Percentiles rank a stretch among this genome's conserved stretches.
phyloP scores from a whole-genome alignment of 2,329 filamentous ascomycete genomes.

The Alternaria dauci region DNA sequence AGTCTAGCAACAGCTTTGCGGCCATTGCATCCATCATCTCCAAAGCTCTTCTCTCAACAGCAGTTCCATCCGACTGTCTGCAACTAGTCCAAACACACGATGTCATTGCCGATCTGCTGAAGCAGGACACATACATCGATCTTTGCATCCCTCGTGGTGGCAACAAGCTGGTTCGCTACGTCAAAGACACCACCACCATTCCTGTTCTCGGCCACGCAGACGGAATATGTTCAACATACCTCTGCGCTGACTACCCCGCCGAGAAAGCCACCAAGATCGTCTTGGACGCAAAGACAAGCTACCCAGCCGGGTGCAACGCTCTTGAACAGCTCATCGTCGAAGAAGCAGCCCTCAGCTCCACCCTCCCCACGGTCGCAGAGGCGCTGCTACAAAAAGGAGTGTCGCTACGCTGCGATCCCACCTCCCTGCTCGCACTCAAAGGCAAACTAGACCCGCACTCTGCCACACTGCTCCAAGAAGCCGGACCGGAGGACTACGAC shows the following conservation, averaged over 20 bases:
- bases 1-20: conserved; percentile 93
- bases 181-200: conserved; percentile 91
- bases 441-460: conserved; percentile 55
- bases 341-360: conserved; percentile 69
- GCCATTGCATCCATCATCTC: conserved; percentile 89
- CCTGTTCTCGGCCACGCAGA: conserved; percentile 96
- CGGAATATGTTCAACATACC: conserved; percentile 86
- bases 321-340: conserved; percentile 92
- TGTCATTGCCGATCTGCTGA: conserved; percentile 85
- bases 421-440: conserved; percentile 70
- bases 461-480: conserved; percentile 65
- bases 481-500: conserved; percentile 75
- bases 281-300: conserved; percentile 91
- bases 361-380: conserved; percentile 76
- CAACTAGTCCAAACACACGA: conserved; percentile 95
- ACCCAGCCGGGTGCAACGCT: conserved; percentile 94
- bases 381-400: conserved; percentile 81
- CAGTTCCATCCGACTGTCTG: conserved; percentile 84
- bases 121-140: conserved; percentile 86
- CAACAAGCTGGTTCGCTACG: conserved; percentile 87
- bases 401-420: conserved; percentile 78
- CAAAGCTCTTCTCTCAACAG: conserved; percentile 72
- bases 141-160: conserved; percentile 92
- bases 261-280: conserved; percentile 77
- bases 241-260: conserved; percentile 79